Evolutionary conservation across 2,329 filamentous ascomycete species (phyloP), one percentile per base, ranked within the genome.

Genomic region (Cladobotryum mycophilum): DNA sequence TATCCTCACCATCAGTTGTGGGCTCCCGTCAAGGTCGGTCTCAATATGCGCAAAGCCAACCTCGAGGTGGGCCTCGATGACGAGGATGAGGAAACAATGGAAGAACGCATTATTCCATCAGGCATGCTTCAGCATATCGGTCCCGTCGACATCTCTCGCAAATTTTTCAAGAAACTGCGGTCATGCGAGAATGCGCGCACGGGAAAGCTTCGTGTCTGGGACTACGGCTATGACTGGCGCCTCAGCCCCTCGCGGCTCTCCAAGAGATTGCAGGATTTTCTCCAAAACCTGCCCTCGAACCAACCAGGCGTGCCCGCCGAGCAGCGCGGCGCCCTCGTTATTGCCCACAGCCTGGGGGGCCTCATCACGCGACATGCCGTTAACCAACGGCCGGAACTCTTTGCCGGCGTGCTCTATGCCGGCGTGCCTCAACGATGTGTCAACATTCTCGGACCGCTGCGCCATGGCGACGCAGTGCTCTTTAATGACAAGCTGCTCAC

Each of bases 141-240:
- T 0, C 90, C 90, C 0, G 86, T 97, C 38, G 92, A 97, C 65
- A 91, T 96, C 52, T 89, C 88, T 4, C 84, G 83, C 52, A 81
- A 89, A 37, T 73, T 97, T 1, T 84, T 96, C 67, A 91, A 88
- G 63, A 84, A 86, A 49, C 68, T 96, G 17, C 78, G 81, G 45
- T 83, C 85, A 33, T 88, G 81, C 57, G 82, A 89, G 12, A 95
- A 95, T 60, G 82, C 81, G 2, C 78, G 80, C 47, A 76, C 73
- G 4, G 89, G 88, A 7, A 85, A 79, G 55, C 71, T 96, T 5
- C 78, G 89, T 43, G 79, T 96, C 1, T 90, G 90, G 74, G 86
- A 96, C 60, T 97, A 92, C 63, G 90, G 91, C 15, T 97, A 96
- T 61, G 92, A 97, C 68, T 97, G 92, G 92, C 80, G 92, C 14